These are phyloP conservation scores for Volvariella volvacea DNA, from an alignment of 1,284 basidiomycete genomes.

Conservation along the genomic window DNA sequence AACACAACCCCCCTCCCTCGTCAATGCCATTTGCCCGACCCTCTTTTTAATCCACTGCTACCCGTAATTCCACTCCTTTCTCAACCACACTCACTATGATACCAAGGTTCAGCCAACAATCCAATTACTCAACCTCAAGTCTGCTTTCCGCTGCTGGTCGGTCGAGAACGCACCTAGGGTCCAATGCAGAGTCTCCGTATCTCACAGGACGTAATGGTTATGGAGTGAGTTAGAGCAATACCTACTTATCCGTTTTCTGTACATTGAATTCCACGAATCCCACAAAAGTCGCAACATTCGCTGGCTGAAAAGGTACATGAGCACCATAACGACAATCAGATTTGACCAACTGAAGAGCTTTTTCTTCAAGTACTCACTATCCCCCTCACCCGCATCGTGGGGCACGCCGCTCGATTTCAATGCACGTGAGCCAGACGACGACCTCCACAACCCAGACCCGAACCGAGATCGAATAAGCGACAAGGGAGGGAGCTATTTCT, in stretches of 20 bases:
- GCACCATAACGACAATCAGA: constrained; percentile 1
- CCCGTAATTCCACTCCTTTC: too few relatives aligned
- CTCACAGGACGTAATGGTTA: neutral
- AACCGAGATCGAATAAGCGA: neutral
- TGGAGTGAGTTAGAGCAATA: neutral
- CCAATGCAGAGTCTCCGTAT: neutral
- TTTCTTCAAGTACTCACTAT: neutral
- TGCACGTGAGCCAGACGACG: constrained; percentile 1
- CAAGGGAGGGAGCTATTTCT: constrained; percentile 1
- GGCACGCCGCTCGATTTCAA: neutral
- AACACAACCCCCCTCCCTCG: too few relatives aligned
- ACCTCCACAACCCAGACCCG: neutral
- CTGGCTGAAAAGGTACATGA: constrained; percentile 42
- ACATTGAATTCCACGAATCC: neutral
- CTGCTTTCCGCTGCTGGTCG: neutral
- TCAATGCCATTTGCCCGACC: too few relatives aligned
- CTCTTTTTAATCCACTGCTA: too few relatives aligned
- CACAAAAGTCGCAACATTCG: constrained; percentile 17
- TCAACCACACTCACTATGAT: neutral
- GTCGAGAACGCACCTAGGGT: neutral
- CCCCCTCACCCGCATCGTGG: neutral
- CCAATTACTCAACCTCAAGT: neutral
- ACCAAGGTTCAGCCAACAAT: neutral
- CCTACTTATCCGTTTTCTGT: neutral
- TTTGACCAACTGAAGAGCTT: neutral